Evolutionary conservation across 768 basidiomycete species (phyloP), one percentile per base, ranked within the genome.

Genomic region (Pisolithus marmoratus): DNA sequence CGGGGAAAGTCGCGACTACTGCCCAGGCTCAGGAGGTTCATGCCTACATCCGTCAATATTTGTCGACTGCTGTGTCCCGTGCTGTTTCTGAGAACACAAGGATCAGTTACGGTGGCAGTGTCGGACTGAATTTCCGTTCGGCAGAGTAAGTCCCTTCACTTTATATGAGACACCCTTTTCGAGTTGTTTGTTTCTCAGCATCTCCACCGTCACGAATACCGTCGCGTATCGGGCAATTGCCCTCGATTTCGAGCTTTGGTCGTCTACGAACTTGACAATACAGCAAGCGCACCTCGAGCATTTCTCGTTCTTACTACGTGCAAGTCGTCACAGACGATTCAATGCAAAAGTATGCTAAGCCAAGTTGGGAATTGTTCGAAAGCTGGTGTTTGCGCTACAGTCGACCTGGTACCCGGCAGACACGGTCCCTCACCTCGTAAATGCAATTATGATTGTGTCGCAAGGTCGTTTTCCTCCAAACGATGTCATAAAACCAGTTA

Each of bases 91-190:
- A 80, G 59, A 68, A 72, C 40, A 87, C 84, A 27, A 80, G 94
- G 56, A 85, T 99, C 66, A 91, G 97, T 70, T 99, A 98, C 65
- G 96, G 96, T 43, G 96, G 96, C 20, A 91, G 87, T 56, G 96
- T 99, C 22, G 94, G 94, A 8, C 71, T 95, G 60, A 88, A 88
- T 63, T 88, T 92, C 62, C 81, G 82, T 48, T 79, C 77, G 5
- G 87, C 91, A 11, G 86, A 90, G 91, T 93, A 62, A 49, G 87
- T 68, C 20, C 45, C 49, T 8, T 22, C 31, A 8, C 41, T 24
- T 19, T 6, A 20, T 15, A 46, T 22, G 8, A 26, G 5, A 23
- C 42, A 36, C 45, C 36, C 19, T 53, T 56, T 17, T 55, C 50
- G 19, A 45, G 1, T 50, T n/a, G n/a, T 14, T 44, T 7, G 34